Conservation (phyloP, 2,329 filamentous ascomycete genomes). For the Fusarium sp. region DNA sequence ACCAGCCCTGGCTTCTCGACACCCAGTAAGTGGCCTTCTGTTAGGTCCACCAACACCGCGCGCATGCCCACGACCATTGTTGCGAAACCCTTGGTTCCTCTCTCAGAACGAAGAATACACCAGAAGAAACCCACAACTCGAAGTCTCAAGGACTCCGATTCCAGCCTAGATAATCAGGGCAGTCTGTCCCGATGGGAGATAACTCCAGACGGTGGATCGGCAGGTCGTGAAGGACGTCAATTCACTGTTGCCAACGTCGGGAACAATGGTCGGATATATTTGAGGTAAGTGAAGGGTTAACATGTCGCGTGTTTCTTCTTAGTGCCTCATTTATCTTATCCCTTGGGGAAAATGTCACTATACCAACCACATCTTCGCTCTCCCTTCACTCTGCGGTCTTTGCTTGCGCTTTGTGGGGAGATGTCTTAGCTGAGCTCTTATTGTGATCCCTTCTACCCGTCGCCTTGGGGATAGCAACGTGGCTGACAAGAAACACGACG, state of each 20-base stretch:
- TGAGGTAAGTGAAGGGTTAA: constrained; percentile 67
- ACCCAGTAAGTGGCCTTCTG: constrained; percentile 39
- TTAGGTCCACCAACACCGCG: constrained; percentile 35
- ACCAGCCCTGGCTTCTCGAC: constrained; percentile 27
- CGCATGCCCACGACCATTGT: constrained; percentile 40
- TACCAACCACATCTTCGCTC: constrained; percentile 30
- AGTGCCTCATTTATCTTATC: constrained; percentile 14
- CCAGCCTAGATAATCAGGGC: constrained; percentile 58
- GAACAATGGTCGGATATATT: constrained; percentile 84
- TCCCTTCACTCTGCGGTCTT: constrained; percentile 28
- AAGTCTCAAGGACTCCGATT: constrained; percentile 59
- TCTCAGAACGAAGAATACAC: constrained; percentile 60
- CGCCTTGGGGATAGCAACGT: constrained; percentile 21
- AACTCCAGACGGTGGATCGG: constrained; percentile 70
- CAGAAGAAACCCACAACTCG: constrained; percentile 52
- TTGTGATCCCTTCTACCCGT: constrained; percentile 23
- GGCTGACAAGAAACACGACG: constrained; percentile 24
- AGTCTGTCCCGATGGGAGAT: constrained; percentile 60
- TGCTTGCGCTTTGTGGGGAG: constrained; percentile 29
- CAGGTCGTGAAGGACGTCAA: constrained; percentile 74
- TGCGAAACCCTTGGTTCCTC: constrained; percentile 57
- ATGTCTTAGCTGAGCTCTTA: constrained; percentile 20
- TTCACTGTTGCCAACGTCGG: constrained; percentile 86
- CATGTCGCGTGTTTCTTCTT: constrained; percentile 9
- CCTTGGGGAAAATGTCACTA: constrained; percentile 24